A percentile compares a stretch with the other conserved stretches of the same genome.
phyloP scores from a whole-genome alignment of 805 yeast genomes.

The Saccharomycopsis oosterbeekiorum region DNA sequence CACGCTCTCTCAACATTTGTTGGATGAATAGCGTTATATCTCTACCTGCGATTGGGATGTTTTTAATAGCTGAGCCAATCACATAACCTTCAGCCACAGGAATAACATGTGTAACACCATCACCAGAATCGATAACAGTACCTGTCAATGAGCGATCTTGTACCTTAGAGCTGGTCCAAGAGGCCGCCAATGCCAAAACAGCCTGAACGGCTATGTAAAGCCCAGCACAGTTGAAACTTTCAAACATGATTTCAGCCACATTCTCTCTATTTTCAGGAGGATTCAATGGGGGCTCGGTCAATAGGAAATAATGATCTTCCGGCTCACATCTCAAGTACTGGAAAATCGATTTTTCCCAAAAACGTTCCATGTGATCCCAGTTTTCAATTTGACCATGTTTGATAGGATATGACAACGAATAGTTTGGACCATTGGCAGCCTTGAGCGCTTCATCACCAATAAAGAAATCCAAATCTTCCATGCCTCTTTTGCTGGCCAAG shows the following conservation, averaged over 20 bases:
- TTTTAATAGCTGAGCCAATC: slow-evolving; percentile 93
- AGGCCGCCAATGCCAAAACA: slow-evolving; percentile 94
- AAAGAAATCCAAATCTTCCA: slow-evolving; percentile 87
- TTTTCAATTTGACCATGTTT: slow-evolving; percentile 97
- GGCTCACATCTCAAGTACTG: slow-evolving; percentile 97
- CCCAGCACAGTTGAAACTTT: slow-evolving; percentile 97
- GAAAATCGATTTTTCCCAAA: slow-evolving; percentile 96
- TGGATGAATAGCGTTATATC: slow-evolving; percentile 94
- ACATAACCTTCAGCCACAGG: slow-evolving; percentile 99
- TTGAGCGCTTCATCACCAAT: slow-evolving; percentile 93
- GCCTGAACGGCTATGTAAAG: slow-evolving; percentile 98
- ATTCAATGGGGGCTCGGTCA: slow-evolving; percentile 97
- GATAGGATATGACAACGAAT: slow-evolving; percentile 83
- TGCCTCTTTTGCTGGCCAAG: slow-evolving; percentile 46
- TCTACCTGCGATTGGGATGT: slow-evolving; percentile 97
- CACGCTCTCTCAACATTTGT: slow-evolving; percentile 88
- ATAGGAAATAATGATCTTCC: slow-evolving; percentile 90
- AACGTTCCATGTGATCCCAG: slow-evolving; percentile 99
- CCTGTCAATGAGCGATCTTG: slow-evolving; percentile 94
- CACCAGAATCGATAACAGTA: slow-evolving; percentile 97
- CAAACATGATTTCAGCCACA: slow-evolving; percentile 98
- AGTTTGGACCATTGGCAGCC: slow-evolving; percentile 86
- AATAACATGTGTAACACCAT: slow-evolving; percentile 97
- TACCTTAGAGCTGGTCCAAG: slow-evolving; percentile 96
- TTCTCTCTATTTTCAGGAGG: slow-evolving; percentile 99